These are phyloP conservation scores for Singerocomus inundabilis DNA, from an alignment of 1,284 basidiomycete genomes.

Conservation along the genomic window DNA sequence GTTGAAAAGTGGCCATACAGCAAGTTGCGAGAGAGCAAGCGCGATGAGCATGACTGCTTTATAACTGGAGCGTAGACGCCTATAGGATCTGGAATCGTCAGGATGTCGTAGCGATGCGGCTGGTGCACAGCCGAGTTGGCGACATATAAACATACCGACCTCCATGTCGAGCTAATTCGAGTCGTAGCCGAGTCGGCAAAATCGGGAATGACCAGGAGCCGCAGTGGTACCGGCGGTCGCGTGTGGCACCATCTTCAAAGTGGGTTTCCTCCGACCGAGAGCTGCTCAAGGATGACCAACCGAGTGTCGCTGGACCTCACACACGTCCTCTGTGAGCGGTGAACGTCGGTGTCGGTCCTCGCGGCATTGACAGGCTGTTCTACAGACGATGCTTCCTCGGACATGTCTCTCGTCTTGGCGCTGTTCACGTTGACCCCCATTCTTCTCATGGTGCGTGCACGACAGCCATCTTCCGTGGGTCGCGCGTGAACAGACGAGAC, in stretches of 20 bases:
- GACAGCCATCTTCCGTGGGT: not conserved
- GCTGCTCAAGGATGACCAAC: slow-evolving; percentile 10
- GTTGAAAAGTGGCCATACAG: slow-evolving; percentile 29
- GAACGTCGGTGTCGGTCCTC: not conserved
- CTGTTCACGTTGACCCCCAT: slow-evolving; percentile 75
- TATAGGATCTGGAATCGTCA: too few relatives aligned
- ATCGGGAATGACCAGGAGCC: too few relatives aligned
- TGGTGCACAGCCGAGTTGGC: too few relatives aligned
- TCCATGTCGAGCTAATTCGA: too few relatives aligned
- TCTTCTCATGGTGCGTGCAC: slow-evolving; percentile 61
- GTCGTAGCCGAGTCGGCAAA: too few relatives aligned
- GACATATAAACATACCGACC: too few relatives aligned
- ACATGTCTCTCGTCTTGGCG: slow-evolving; percentile 60
- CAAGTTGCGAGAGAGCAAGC: not conserved
- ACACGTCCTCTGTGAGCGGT: slow-evolving; percentile 60
- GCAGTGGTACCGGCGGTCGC: too few relatives aligned
- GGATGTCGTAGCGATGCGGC: too few relatives aligned
- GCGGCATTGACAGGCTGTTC: slow-evolving; percentile 4
- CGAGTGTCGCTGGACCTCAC: slow-evolving; percentile 59
- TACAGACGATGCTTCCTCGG: slow-evolving; percentile 70
- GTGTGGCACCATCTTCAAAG: too few relatives aligned
- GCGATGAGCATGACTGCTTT: too few relatives aligned
- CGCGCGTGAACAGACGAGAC: slow-evolving; percentile 6
- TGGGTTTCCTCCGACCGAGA: slow-evolving; percentile 6
- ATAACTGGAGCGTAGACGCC: too few relatives aligned